Evolutionary conservation across 768 basidiomycete genomes (phyloP), one percentile per base, ranked within the genome.

Genomic region (Guyanaporus albipodus): DNA sequence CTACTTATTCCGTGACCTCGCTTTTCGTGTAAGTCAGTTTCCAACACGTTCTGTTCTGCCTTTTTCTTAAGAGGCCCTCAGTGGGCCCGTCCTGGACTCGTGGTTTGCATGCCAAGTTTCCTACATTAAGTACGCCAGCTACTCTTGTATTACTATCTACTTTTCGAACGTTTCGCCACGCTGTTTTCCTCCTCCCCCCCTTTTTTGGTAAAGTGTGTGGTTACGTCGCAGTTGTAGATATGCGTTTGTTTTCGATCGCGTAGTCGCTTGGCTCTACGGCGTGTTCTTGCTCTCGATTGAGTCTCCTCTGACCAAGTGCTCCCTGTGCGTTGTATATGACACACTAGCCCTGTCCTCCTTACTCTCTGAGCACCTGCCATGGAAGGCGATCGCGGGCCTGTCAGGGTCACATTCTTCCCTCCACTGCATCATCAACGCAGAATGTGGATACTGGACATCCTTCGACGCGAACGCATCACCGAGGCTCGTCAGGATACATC

Each of bases 361-460:
- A 35, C 14, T 18, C 29, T 22, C 52, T 23, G 35, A 50, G 41
- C 45, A n/a, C 22, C 38, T 36, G 45, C 32, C 45, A 66, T 67
- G 66, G 36, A 51, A 23, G 35, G 27, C 29, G 44, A 49, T 33
- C 15, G 6, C 22, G 49, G 55, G 11, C 34, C 46, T 27, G 68
- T 78, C 17, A 71, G 61, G 51, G 83, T 87, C 8, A 76, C 73
- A 0, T 89, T 89, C 66, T 73, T 77, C 48, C 87, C 87, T 14
- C 80, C 82, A 0, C 72, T 89, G 23, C 72, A 73, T 52, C 74
- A 83, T 19, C 84, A 89, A 59, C 73, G 86, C 29, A 73, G 81
- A 38, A 79, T 83, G 44, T 89, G 87, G 87, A 71, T 85, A 11
- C 70, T 89, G 1, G 75, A 84, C 53, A 67, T 76, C 19, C 63